Conservation (phyloP, 1,284 basidiomycete species). For the Malassezia equina region DNA sequence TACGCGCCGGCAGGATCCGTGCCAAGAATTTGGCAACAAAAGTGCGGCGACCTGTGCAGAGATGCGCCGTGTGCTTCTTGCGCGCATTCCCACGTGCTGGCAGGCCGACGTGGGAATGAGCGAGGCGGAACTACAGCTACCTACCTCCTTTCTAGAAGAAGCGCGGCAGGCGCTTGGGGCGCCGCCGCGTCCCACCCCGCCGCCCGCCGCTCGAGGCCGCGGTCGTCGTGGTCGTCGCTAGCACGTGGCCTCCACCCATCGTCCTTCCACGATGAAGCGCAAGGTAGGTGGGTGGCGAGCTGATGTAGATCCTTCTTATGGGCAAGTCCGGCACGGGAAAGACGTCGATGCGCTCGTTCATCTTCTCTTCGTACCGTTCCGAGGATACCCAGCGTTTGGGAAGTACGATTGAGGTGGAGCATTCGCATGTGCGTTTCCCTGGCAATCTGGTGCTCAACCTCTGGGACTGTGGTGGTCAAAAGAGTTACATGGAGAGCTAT, state of each 20-base stretch:
- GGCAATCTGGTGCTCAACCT: conserved; percentile 85
- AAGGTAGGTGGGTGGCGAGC: conserved; percentile 16
- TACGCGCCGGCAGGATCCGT: conserved; percentile 13
- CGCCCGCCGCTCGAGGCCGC: background rate
- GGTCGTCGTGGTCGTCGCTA: background rate
- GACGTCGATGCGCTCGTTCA: conserved; percentile 97
- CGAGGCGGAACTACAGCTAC: background rate
- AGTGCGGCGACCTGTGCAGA: conserved; percentile 23
- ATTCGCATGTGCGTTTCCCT: conserved; percentile 91
- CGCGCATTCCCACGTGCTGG: conserved; percentile 19
- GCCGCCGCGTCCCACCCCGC: background rate
- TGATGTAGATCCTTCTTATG: conserved; percentile 37
- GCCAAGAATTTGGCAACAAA: conserved; percentile 33
- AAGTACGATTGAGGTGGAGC: conserved; percentile 94
- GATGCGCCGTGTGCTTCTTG: conserved; percentile 17
- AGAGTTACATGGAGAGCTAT: conserved; percentile 93
- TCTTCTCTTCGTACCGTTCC: conserved; percentile 92
- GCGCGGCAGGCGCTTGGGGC: background rate
- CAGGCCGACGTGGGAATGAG: conserved; percentile 12
- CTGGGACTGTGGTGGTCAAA: conserved; percentile 98
- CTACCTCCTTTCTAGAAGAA: background rate
- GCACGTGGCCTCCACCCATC: background rate
- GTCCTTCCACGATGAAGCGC: conserved; percentile 17
- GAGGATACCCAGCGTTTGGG: conserved; percentile 81
- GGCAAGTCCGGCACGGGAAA: conserved; percentile 53